phyloP scores from a whole-genome alignment of 352 stramenopile genomes.

The Blastocystis sp. region DNA sequence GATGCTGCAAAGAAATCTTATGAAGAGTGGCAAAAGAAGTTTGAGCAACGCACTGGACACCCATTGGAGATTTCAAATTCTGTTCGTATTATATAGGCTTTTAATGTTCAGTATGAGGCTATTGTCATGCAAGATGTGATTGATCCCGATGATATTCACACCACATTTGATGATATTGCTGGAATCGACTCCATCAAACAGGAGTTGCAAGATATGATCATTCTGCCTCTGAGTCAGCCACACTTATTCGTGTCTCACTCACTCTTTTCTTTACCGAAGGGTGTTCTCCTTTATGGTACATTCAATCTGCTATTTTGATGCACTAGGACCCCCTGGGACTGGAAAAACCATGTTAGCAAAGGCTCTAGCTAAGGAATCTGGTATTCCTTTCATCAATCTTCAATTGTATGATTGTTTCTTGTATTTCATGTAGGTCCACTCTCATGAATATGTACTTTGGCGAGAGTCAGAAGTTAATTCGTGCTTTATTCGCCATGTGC shows the following conservation, averaged over 20 bases:
- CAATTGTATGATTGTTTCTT: background rate
- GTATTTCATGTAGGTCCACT: conserved; percentile 29
- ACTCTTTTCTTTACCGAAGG: conserved; percentile 80
- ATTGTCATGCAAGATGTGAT: conserved; percentile 68
- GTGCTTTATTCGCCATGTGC: conserved; percentile 80
- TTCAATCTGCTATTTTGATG: background rate
- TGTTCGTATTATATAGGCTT: background rate
- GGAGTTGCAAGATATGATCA: conserved; percentile 83
- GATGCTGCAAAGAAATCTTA: conserved; percentile 63
- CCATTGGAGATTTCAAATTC: conserved; percentile 30
- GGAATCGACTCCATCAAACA: conserved; percentile 76
- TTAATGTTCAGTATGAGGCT: conserved; percentile 43
- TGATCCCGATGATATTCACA: conserved; percentile 74
- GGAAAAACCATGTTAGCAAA: conserved; percentile 89
- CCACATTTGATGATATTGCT: conserved; percentile 97
- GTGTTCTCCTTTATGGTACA: conserved; percentile 78
- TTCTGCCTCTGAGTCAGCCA: conserved; percentile 78
- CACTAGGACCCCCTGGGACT: conserved; percentile 82
- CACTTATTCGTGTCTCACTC: conserved; percentile 79
- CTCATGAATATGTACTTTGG: conserved; percentile 68
- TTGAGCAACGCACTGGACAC: background rate
- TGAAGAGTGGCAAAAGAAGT: conserved; percentile 36
- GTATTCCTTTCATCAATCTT: conserved; percentile 71
- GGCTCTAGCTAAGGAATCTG: conserved; percentile 81
- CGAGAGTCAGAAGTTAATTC: conserved; percentile 81